These are phyloP conservation scores for Fusarium penzigii DNA, from an alignment of 2,329 filamentous ascomycete species.

Conservation along the genomic window DNA sequence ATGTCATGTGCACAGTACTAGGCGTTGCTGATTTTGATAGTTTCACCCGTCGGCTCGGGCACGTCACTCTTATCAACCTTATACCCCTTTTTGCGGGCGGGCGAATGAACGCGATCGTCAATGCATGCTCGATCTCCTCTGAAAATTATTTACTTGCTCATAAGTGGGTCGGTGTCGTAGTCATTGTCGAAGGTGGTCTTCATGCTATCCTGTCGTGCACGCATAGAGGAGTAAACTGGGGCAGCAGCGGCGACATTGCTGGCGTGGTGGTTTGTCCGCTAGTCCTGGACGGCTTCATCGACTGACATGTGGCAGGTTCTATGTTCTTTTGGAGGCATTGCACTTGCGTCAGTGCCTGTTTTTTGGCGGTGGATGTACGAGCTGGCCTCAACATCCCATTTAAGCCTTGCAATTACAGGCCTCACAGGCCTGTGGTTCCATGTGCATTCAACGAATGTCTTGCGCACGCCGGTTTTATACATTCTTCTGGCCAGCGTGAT, in stretches of 20 bases:
- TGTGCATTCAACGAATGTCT: background rate
- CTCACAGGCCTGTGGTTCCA: slow-evolving; percentile 1
- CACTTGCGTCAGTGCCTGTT: background rate
- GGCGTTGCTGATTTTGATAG: slow-evolving; percentile 1
- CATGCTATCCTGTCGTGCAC: background rate
- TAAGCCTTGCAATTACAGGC: background rate
- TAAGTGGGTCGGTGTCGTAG: background rate
- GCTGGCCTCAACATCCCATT: background rate
- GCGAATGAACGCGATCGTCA: slow-evolving; percentile 51
- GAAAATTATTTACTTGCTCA: background rate
- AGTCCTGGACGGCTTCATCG: background rate
- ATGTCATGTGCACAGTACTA: background rate
- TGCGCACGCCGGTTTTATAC: background rate
- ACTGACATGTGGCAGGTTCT: background rate
- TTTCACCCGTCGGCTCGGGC: slow-evolving; percentile 4
- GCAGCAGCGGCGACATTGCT: background rate
- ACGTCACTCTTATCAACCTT: slow-evolving; percentile 4
- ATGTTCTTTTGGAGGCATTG: background rate
- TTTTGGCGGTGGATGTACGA: slow-evolving; percentile 3
- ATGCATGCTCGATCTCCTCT: slow-evolving; percentile 54
- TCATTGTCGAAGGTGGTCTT: slow-evolving; percentile 1
- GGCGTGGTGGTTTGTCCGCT: background rate
- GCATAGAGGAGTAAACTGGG: background rate
- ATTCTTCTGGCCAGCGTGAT: background rate
- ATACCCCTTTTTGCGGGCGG: slow-evolving; percentile 7